Conservation (phyloP, 345 rosid genomes). For the Eutrema japonicum region DNA sequence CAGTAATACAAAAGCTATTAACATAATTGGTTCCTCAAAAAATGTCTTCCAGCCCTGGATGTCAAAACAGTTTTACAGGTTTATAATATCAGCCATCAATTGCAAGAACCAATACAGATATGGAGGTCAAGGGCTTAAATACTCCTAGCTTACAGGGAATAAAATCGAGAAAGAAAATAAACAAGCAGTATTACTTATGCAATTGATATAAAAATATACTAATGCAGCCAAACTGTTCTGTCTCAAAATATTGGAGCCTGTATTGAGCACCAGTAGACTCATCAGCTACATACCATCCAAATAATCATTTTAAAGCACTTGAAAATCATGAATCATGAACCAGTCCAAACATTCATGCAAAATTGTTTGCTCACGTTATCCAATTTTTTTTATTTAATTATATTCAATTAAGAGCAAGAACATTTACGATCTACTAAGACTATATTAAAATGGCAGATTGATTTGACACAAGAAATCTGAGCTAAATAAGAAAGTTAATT, state of each 20-base stretch:
- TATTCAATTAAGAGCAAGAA: slow-evolving; percentile 1
- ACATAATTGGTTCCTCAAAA: slow-evolving; percentile 96
- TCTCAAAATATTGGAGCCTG: background rate
- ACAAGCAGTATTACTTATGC: background rate
- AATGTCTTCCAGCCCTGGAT: slow-evolving; percentile 96
- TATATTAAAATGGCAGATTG: background rate
- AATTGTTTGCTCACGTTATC: background rate
- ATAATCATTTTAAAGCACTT: background rate
- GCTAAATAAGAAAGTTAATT: background rate
- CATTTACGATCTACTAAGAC: slow-evolving; percentile 6
- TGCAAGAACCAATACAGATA: slow-evolving; percentile 13
- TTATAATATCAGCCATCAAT: slow-evolving; percentile 32
- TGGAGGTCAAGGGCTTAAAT: slow-evolving; percentile 12
- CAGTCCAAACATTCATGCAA: background rate
- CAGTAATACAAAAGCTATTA: slow-evolving; percentile 89
- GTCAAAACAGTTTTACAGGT: slow-evolving; percentile 33
- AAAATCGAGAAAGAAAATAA: background rate
- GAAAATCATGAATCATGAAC: background rate
- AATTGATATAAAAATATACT: too few species aligned
- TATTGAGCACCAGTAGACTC: background rate
- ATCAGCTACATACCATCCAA: slow-evolving; percentile 2
- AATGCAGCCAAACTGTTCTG: background rate
- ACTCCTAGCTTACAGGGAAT: background rate
- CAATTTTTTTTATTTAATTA: too few species aligned
- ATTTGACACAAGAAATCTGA: slow-evolving; percentile 20